Percentiles rank a stretch among this genome's conserved stretches.
phyloP scores from a whole-genome alignment of 495 filamentous ascomycete species.

The Penicillium odoratum region DNA sequence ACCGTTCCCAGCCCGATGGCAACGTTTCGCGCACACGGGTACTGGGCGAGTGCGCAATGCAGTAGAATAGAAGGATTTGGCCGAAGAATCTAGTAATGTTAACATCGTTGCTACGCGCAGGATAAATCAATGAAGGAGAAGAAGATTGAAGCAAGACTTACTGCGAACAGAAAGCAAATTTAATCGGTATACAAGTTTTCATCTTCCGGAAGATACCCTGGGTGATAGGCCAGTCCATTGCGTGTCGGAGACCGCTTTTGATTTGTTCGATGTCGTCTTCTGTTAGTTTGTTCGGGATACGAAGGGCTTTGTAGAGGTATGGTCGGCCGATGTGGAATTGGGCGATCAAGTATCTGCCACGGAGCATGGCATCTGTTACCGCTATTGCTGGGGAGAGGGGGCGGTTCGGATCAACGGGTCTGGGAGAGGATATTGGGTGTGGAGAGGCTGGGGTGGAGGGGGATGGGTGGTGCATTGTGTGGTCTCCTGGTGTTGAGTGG shows the following conservation, averaged over 20 bases:
- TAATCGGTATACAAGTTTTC: conserved; percentile 50
- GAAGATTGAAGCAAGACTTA: conserved; percentile 20
- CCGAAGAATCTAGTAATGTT: conserved; percentile 41
- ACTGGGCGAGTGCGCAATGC: conserved; percentile 45
- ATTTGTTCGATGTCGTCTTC: conserved; percentile 50
- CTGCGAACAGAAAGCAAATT: conserved; percentile 52
- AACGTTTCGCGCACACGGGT: conserved; percentile 37
- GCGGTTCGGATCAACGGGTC: conserved; percentile 21
- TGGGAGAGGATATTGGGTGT: conserved; percentile 19
- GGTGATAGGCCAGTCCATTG: conserved; percentile 48
- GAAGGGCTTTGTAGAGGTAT: conserved; percentile 50
- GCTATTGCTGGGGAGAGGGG: conserved; percentile 41
- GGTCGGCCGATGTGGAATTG: conserved; percentile 52
- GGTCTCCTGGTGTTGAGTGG: conserved; percentile 17
- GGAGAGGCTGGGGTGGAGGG: conserved; percentile 30
- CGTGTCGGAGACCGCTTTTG: conserved; percentile 41
- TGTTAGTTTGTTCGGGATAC: conserved; percentile 37
- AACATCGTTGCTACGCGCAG: background rate
- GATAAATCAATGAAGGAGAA: background rate
- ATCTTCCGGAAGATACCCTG: conserved; percentile 46
- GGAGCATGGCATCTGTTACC: conserved; percentile 49
- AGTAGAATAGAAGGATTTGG: conserved; percentile 48
- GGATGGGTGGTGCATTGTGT: conserved; percentile 23
- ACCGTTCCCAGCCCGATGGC: conserved; percentile 46
- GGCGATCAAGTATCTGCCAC: conserved; percentile 45